Base-by-base conservation (phyloP, 2,329 filamentous ascomycete genomes). In the Drechslerella stenobrocha region DNA sequence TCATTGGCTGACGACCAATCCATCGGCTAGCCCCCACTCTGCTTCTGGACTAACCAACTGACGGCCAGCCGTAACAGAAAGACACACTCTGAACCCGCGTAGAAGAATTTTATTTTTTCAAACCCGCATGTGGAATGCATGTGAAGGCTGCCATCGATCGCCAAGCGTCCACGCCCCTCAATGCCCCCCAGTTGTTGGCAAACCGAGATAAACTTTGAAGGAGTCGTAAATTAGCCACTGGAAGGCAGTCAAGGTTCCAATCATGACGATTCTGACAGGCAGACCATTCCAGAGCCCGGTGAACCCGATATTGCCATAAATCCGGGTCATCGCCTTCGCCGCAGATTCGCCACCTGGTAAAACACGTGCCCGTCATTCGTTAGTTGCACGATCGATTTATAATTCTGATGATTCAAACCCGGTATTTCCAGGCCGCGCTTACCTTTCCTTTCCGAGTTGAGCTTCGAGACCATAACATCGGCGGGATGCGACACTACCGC, bases 161-260 rank as follows among this genome's bases (percentile, higher is more conserved):
- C 15, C 28, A 18, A 42, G 37, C 4, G 9, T 18, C 37, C 4
- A 4, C 15, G n/a, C 2, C 15, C 15, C 15, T 42, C 18, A 42
- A 20, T 42, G 37, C 8, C 37, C 37, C 37, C 37, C 89, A 0
- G 89, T 95, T 2, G 89, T 93, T 1, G 89, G 89, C 53, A 95
- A 78, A 40, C 89, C 88, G 85, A 93, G 90, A 75, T 89, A 89
- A 74, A 93, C 89, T 83, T 93, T 92, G 82, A 91, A 91, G 72
- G 87, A 90, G 74, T 92, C 88, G 78, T 91, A 93, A 76, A 91
- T 93, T 86, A 95, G 89, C 90, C 90, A 96, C 79, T 96, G 90
- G 69, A 95, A 79, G 64, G 88, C 89, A 18, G 89, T 95, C 72
- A 87, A 76, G 24, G 84, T 87, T 72, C 87, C 88, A 71, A 95